A percentile compares a stretch with the other conserved stretches of the same genome.
These are phyloP conservation scores for Spencermartinsiella ligniputridi DNA, from an alignment of 1,139 yeast genomes.

Conservation along the genomic window DNA sequence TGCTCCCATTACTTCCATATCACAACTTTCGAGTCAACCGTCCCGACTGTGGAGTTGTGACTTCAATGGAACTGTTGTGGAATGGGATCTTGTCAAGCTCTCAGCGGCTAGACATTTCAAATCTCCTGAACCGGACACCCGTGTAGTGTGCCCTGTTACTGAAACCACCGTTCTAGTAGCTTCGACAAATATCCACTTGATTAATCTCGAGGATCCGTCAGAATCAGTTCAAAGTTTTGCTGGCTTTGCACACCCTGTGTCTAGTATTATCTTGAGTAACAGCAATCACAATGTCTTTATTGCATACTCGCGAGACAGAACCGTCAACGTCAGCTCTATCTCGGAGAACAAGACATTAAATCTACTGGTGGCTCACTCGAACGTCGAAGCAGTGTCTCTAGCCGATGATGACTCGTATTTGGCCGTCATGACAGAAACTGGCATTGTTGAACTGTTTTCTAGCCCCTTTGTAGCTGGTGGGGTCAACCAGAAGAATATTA, in stretches of 20 bases:
- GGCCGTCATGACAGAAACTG: conserved; percentile 59
- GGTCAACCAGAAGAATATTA: conserved; percentile 3
- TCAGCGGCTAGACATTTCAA: conserved; percentile 42
- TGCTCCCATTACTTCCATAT: conserved; percentile 44
- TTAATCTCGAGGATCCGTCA: conserved; percentile 34
- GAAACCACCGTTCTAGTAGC: conserved; percentile 48
- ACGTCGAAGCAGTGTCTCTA: conserved; percentile 45
- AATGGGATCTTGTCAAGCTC: conserved; percentile 56
- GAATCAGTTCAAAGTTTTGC: conserved; percentile 21
- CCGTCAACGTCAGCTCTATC: conserved; percentile 63
- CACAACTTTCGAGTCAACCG: conserved; percentile 44
- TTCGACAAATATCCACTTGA: conserved; percentile 57
- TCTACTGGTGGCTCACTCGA: conserved; percentile 64
- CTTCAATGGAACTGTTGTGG: conserved; percentile 53
- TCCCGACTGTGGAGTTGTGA: conserved; percentile 54
- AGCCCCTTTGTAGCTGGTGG: conserved; percentile 41
- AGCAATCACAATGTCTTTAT: conserved; percentile 14
- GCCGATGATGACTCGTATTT: conserved; percentile 40
- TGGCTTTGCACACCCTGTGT: conserved; percentile 26
- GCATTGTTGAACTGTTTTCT: conserved; percentile 60
- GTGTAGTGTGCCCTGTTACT: conserved; percentile 37
- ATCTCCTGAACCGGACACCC: conserved; percentile 35
- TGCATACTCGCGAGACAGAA: conserved; percentile 61
- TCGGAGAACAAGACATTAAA: conserved; percentile 36
- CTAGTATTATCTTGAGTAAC: conserved; percentile 15